Conservation (phyloP, 164 flowering plant genomes). For the Stephania yunnanensis region DNA sequence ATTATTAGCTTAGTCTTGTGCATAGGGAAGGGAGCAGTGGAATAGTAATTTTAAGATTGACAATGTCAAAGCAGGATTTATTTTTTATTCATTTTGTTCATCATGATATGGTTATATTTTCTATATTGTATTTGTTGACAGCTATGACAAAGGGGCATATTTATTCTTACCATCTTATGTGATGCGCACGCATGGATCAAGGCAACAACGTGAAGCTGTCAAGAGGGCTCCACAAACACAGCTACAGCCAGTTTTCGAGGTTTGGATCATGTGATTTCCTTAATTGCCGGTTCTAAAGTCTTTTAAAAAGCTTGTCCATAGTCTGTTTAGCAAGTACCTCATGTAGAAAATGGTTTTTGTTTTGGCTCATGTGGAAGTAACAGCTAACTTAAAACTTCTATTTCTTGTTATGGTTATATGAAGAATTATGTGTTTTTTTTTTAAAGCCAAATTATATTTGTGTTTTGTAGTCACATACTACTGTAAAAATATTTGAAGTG, state of each 20-base stretch:
- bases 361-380: background rate
- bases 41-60: no score
- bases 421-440: no score
- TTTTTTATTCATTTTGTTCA: no score
- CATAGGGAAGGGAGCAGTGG: no score
- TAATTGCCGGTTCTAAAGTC: background rate
- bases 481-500: background rate
- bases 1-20: no score
- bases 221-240: conserved; percentile 54
- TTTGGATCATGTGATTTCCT: conserved; percentile 17
- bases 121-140: conserved; percentile 19
- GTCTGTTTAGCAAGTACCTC: no score
- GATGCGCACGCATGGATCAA: conserved; percentile 95
- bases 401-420: no score
- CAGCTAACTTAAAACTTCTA: background rate
- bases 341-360: background rate
- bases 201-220: conserved; percentile 69
- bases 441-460: no score
- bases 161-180: conserved; percentile 81
- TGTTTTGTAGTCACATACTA: background rate
- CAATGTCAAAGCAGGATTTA: no score
- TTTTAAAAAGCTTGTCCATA: no score
- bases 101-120: background rate
- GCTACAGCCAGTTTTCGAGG: conserved; percentile 74
- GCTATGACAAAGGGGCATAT: conserved; percentile 88